Evolutionary conservation across 1,284 basidiomycete genomes (phyloP).

Genomic region (Ganoderma sinense): DNA sequence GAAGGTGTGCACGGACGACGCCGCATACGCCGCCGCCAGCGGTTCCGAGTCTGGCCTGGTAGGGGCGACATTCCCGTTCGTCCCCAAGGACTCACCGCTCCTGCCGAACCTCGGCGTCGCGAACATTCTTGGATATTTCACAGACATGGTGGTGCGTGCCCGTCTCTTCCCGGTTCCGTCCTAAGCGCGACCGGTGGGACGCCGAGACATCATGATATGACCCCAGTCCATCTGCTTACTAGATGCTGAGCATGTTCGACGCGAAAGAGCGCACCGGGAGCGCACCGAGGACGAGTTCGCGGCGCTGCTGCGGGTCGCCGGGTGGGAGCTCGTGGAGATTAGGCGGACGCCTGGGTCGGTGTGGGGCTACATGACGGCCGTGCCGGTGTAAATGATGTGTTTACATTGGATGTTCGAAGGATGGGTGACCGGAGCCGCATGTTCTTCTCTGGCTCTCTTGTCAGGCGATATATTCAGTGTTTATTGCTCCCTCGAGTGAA

Average conservation of each 20-base stretch:
- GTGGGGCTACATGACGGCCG: constrained; percentile 52
- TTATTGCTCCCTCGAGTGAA: no score
- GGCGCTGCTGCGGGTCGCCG: constrained; percentile 58
- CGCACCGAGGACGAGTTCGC: constrained; percentile 65
- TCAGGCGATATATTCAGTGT: no score
- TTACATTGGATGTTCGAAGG: no score
- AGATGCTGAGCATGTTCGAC: constrained; percentile 76
- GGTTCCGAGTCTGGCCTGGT: no score
- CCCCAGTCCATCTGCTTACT: constrained; percentile 46
- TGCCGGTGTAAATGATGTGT: constrained; percentile 54
- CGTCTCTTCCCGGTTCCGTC: no score
- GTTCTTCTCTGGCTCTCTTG: no score
- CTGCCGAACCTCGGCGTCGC: constrained; percentile 14
- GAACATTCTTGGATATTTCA: constrained; percentile 14
- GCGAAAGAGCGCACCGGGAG: constrained; percentile 72
- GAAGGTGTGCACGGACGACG: no score
- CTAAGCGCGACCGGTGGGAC: constrained; percentile 22
- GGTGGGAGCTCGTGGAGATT: constrained; percentile 68
- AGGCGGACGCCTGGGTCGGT: constrained; percentile 45
- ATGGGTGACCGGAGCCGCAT: no score
- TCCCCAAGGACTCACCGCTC: constrained; percentile 13
- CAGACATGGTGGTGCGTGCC: constrained; percentile 65
- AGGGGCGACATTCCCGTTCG: constrained; percentile 29
- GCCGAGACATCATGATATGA: background rate
- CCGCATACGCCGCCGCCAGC: no score